Evolutionary conservation across 768 basidiomycete genomes (phyloP).

Genomic region (Cantharellus cinnabarinus): DNA sequence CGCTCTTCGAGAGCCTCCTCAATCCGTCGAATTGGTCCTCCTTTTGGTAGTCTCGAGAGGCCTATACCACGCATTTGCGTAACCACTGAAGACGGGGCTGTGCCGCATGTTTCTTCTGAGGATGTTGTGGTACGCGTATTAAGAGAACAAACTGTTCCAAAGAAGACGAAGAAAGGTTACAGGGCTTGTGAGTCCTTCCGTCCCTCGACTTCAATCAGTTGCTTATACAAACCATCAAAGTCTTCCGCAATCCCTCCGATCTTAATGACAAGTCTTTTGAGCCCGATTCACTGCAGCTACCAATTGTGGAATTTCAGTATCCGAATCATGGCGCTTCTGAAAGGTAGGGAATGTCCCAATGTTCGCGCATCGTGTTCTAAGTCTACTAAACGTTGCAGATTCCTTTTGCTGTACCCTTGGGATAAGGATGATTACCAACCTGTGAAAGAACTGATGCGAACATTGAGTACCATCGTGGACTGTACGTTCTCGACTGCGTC

Average conservation of each 20-base stretch:
- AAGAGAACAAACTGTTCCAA: not conserved
- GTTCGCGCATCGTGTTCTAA: not conserved
- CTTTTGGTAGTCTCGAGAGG: not conserved
- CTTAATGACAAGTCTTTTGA: conserved; percentile 43
- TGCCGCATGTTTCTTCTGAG: not conserved
- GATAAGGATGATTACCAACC: conserved; percentile 80
- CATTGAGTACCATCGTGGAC: conserved; percentile 51
- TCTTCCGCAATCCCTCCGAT: conserved; percentile 49
- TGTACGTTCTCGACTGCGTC: conserved; percentile 18
- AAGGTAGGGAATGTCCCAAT: conserved; percentile 24
- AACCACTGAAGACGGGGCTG: not conserved
- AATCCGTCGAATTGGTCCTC: not conserved
- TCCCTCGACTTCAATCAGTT: not conserved
- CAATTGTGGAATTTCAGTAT: conserved; percentile 56
- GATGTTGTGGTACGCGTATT: not conserved
- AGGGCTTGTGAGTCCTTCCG: not conserved
- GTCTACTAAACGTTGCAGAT: conserved; percentile 18
- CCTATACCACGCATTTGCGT: not conserved
- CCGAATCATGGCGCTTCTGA: conserved; percentile 52
- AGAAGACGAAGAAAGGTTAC: not conserved
- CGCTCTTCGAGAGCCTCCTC: not conserved
- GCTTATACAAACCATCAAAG: conserved; percentile 18
- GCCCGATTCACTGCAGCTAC: conserved; percentile 34
- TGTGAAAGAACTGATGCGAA: conserved; percentile 54
- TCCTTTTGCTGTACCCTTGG: conserved; percentile 55